Conservation (phyloP, 2,329 filamentous ascomycete genomes). For the Fusarium papillatum region DNA sequence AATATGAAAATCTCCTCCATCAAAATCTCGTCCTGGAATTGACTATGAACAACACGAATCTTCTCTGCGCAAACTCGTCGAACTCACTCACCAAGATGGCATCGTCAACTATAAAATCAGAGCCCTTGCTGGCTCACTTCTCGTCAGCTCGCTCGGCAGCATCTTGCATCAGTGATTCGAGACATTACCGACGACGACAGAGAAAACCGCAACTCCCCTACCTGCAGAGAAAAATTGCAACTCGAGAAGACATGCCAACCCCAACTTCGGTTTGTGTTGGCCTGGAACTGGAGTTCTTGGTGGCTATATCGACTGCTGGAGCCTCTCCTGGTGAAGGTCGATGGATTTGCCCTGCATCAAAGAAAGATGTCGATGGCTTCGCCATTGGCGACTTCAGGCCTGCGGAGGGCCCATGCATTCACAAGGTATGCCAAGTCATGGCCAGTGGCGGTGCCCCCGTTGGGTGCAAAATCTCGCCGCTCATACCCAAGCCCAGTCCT, state of each 20-base stretch:
- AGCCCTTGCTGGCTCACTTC: constrained; percentile 16
- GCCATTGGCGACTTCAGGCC: constrained; percentile 26
- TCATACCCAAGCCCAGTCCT: constrained; percentile 14
- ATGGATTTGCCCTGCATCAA: constrained; percentile 28
- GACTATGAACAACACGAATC: constrained; percentile 11
- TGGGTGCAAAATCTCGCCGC: constrained; percentile 27
- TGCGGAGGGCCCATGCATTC: constrained; percentile 20
- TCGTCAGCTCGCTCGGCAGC: constrained; percentile 24
- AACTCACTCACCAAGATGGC: constrained; percentile 29
- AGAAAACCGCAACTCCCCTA: constrained; percentile 5
- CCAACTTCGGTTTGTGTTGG: constrained; percentile 35
- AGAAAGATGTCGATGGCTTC: constrained; percentile 14
- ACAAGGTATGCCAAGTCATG: constrained; percentile 40
- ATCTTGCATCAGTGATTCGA: constrained; percentile 4
- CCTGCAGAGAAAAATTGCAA: not conserved
- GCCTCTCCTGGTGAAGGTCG: constrained; percentile 7
- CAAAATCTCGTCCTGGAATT: constrained; percentile 3
- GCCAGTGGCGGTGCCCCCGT: constrained; percentile 33
- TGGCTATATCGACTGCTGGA: constrained; percentile 29
- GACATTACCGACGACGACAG: constrained; percentile 14
- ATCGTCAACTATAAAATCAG: constrained; percentile 28
- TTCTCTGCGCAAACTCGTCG: constrained; percentile 13
- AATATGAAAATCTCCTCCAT: not conserved
- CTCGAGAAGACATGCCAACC: constrained; percentile 7
- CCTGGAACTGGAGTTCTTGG: constrained; percentile 46